Evolutionary conservation across 2,329 filamentous ascomycete species (phyloP), one percentile per base, ranked within the genome.

Genomic region (Xylaria sp.): DNA sequence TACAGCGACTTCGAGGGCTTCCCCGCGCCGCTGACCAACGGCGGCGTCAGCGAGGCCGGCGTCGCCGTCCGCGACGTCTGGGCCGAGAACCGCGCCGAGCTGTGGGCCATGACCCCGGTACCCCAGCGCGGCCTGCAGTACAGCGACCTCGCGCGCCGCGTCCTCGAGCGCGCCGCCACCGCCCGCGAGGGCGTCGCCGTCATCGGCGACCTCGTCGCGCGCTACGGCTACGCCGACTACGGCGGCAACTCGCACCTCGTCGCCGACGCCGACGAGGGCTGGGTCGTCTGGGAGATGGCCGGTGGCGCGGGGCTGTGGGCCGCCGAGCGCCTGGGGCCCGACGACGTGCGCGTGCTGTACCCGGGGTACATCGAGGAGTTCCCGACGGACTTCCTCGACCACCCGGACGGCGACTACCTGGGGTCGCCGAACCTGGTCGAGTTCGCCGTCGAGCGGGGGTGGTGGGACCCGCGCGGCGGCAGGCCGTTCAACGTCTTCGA

Each of bases 231-330:
- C 52, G 70, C 73, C 4, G 71, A 72, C 17, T 76, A 76, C 45
- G 74, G 74, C 2, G 74, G 74, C 1, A 76, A 76, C 57, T 71
- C 72, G 17, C 74, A 76, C 52, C 68, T 76, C 2, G 72, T 76
- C 24, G 74, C 73, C 16, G 65, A 68, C 58, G 63, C 62, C 42
- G 62, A 66, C 55, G 66, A 68, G 47, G 66, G 65, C 18, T 68
- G 66, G 66, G 58, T 67, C 0, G 65, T 68, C 11, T 67, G 63
- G 65, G 66, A 68, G 52, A 61, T 67, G 44, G 63, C 66, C 8
- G 66, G 66, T 39, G 64, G 66, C 38, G 29, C 57, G 44, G 54
- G 54, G 21, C 57, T 67, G 7, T 68, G 66, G 65, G 66, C 64
- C 1, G 66, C 66, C 11, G 63, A 68, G 51, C 60, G 65, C 3